A percentile compares a stretch with the other conserved stretches of the same genome.
phyloP scores from a whole-genome alignment of 2,329 filamentous ascomycete species.

The Penicillium verrucosum region DNA sequence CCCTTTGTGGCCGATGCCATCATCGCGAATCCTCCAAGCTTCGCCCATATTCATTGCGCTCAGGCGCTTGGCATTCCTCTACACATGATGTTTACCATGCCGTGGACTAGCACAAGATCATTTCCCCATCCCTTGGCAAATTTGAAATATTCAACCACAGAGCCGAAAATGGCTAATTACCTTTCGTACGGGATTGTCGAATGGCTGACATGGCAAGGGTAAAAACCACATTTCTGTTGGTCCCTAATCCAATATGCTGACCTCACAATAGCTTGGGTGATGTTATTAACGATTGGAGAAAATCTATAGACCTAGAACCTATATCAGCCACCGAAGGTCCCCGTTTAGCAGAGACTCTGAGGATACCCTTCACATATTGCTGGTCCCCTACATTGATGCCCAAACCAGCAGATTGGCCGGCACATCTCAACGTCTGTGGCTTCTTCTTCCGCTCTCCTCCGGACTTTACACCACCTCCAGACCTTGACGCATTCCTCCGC shows the following conservation, averaged over 20 bases:
- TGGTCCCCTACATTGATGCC: constrained; percentile 40
- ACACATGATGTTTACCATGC: constrained; percentile 52
- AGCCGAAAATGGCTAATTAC: constrained; percentile 39
- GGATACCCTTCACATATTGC: constrained; percentile 40
- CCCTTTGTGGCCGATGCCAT: constrained; percentile 51
- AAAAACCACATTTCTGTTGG: neutral
- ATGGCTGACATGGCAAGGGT: constrained; percentile 48
- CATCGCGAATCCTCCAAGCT: constrained; percentile 50
- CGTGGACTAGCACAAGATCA: constrained; percentile 41
- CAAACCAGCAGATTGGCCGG: constrained; percentile 36
- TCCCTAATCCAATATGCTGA: neutral
- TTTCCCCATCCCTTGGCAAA: constrained; percentile 50
- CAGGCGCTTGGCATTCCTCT: constrained; percentile 47
- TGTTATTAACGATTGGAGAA: constrained; percentile 42
- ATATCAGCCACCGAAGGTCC: constrained; percentile 33
- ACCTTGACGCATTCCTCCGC: constrained; percentile 43
- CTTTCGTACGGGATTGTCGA: constrained; percentile 46
- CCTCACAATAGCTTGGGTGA: constrained; percentile 32
- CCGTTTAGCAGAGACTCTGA: constrained; percentile 29
- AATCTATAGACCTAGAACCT: constrained; percentile 36
- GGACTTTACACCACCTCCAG: constrained; percentile 35
- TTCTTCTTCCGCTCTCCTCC: constrained; percentile 42
- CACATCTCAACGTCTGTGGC: constrained; percentile 37
- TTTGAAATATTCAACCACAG: constrained; percentile 34
- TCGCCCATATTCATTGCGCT: constrained; percentile 50